Evolutionary conservation across 2,329 filamentous ascomycete genomes (phyloP).

Genomic region (Leptographium radiaticola): DNA sequence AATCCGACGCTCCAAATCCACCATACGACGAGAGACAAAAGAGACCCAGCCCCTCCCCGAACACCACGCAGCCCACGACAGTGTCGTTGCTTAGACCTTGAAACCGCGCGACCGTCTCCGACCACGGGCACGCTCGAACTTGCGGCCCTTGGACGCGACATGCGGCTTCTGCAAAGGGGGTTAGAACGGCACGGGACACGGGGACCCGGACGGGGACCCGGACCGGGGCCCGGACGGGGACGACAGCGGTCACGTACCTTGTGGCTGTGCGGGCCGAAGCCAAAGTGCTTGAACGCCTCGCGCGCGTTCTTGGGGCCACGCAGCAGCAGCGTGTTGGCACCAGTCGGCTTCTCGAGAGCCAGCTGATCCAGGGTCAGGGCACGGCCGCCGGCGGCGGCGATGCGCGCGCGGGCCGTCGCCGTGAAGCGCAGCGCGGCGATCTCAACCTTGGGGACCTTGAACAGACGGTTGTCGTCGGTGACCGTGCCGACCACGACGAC

Average conservation of each 20-base stretch:
- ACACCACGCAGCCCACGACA: not conserved
- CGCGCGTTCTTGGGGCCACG: constrained; percentile 96
- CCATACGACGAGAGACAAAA: not conserved
- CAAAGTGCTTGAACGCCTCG: constrained; percentile 98
- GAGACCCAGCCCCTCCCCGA: not conserved
- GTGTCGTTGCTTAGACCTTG: constrained; percentile 66
- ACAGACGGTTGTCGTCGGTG: constrained; percentile 93
- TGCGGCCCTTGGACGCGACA: constrained; percentile 96
- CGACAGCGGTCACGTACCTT: constrained; percentile 50
- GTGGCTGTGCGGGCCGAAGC: constrained; percentile 87
- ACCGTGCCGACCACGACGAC: constrained; percentile 89
- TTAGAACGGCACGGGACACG: constrained; percentile 19
- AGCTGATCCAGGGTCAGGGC: constrained; percentile 94
- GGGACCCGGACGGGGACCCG: too few species aligned
- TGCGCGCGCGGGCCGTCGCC: constrained; percentile 85
- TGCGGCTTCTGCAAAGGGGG: constrained; percentile 64
- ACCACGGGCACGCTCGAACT: constrained; percentile 98
- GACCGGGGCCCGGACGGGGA: too few species aligned
- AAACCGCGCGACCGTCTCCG: constrained; percentile 97
- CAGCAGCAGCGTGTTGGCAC: constrained; percentile 92
- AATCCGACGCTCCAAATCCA: not conserved
- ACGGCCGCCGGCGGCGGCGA: constrained; percentile 87
- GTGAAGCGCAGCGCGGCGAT: constrained; percentile 96
- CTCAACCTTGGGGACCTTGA: constrained; percentile 82
- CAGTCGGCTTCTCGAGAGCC: constrained; percentile 86